These are phyloP conservation scores for Pachysandra terminalis DNA, from an alignment of 164 flowering plant species.

Conservation along the genomic window DNA sequence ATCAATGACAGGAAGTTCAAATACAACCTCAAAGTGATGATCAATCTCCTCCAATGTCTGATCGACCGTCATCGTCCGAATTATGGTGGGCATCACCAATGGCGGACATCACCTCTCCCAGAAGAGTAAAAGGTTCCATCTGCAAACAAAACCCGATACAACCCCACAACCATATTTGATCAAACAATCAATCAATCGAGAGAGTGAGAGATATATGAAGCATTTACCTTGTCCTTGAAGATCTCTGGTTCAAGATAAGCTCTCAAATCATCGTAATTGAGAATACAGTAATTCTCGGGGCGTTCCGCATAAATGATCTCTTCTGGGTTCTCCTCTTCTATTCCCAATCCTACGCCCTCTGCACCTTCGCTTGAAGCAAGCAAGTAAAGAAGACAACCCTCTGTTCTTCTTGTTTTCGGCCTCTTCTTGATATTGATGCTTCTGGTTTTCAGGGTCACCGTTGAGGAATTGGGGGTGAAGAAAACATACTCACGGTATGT, in stretches of 20 bases:
- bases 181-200: not conserved
- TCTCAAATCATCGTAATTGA: slow-evolving; percentile 31
- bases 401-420: not conserved
- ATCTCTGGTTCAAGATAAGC: slow-evolving; percentile 32
- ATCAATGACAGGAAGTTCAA: slow-evolving; percentile 23
- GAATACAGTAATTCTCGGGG: slow-evolving; percentile 34
- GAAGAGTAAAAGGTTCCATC: slow-evolving; percentile 26
- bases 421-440: not conserved
- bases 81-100: no score
- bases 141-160: not conserved
- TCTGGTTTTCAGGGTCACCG: not conserved
- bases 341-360: not conserved
- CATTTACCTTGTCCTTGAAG: slow-evolving; percentile 28
- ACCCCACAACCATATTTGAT: not conserved
- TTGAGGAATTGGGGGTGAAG: not conserved
- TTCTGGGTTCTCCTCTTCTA: slow-evolving; percentile 15
- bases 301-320: slow-evolving; percentile 31
- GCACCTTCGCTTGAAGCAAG: slow-evolving; percentile 14
- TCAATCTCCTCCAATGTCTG: slow-evolving; percentile 29
- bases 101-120: slow-evolving; percentile 34
- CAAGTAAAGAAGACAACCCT: not conserved
- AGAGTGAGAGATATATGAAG: not conserved
- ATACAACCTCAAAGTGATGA: slow-evolving; percentile 27
- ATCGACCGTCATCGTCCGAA: slow-evolving; percentile 22
- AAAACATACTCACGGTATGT: not conserved